Evolutionary conservation across 2,329 filamentous ascomycete genomes (phyloP), one percentile per base, ranked within the genome.

Genomic region (Fusarium floridanum): DNA sequence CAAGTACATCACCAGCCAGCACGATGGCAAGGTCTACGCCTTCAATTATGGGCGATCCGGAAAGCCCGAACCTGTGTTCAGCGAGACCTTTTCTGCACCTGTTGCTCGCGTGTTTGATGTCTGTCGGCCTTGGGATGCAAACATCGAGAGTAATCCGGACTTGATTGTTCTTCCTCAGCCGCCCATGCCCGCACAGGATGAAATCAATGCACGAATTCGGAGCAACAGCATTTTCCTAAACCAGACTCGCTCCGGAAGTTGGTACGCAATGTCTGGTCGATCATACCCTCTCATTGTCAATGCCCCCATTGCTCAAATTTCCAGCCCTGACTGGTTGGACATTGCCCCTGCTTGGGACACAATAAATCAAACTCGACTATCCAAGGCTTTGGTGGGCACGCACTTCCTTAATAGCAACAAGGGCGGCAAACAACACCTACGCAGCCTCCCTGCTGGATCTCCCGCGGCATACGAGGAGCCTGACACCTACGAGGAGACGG

Each of bases 61-160:
- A n/a, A 80, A 86, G 75, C 86, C 87, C 22, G 85, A 86, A 4
- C 88, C 89, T 11, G 85, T 91, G 0, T 95, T 94, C 77, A 89
- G 88, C 11, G 90, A 93, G 75, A 91, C 91, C 55, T 91, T 97
- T 66, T 85, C 91, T 0, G 91, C 92, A 2, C 95, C 95, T 0
- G 95, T 98, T 3, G 95, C 93, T 36, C 91, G 94, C 37, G 95
- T 98, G 1, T 98, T 97, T 76, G 95, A 98, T 79, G 90, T 98
- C 22, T 94, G 93, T 48, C 91, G 94, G 32, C 94, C 94, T 1
- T 88, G 90, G 76, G 90, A 91, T 70, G 88, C 90, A n/a, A 82
- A 85, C 1, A 76, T 80, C 12, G 89, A 93, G 56, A 90, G 88
- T 48, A 92, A 95, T 68, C 91, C 93, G 0, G 91, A 96, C 24